Evolutionary conservation across 805 yeast genomes (phyloP), one percentile per base, ranked within the genome.

Genomic region (Saccharomycopsis microspora): DNA sequence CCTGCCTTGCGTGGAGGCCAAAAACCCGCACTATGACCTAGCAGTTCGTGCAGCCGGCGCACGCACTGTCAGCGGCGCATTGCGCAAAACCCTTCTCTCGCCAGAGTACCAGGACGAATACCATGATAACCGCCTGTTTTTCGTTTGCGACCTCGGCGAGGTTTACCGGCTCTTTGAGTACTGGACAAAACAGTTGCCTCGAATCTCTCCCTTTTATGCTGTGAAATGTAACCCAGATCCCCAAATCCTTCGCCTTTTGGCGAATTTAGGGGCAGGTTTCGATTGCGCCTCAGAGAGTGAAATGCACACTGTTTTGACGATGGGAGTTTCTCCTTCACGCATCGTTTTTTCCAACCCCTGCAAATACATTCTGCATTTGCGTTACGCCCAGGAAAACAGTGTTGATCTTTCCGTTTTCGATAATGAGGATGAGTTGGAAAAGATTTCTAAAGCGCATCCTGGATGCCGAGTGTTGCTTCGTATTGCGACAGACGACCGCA

Each of bases 281-380:
- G 98, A 90, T 63, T 90, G 98, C 67, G 97, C 97, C 4, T 85
- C 96, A 28, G 78, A 82, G 59, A 73, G 73, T 54, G 98, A 90
- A 66, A 86, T 90, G 58, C 81, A 80, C 47, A 66, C 68, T 41
- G 74, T 86, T 45, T 67, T 86, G 53, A 59, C 64, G 19, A 59
- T 81, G 51, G 90, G 90, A 5, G 76, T 82, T 43, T 67, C 67
- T 53, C 75, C 94, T 5, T 62, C 70, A 8, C 70, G 84, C 54
- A 83, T 90, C 58, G 75, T 93, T 48, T 90, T 86, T 64, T 97
- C 97, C 10, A 87, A 90, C 59, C 96, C 98, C 8, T 85, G 96
- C 65, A 90, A 90, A 66, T 79, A 89, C n/a, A 74, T 78, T 44
- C 83, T 95, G 19, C 86, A 80, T 55, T 68, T 90, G 50, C 74